Evolutionary conservation across 257 asterid species (phyloP).

Genomic region (Lithospermum erythrorhizon): DNA sequence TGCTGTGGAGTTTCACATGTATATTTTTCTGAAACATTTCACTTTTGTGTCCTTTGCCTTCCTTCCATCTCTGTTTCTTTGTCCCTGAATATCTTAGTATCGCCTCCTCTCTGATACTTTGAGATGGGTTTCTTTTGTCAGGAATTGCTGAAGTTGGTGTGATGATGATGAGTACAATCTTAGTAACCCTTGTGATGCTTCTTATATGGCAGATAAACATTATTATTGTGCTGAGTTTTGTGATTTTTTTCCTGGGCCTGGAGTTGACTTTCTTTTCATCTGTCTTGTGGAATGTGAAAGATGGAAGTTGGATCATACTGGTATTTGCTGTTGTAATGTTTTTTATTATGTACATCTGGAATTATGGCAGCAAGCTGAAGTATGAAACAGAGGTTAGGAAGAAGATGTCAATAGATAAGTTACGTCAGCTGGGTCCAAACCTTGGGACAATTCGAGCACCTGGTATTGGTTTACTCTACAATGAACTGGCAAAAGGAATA

Average conservation of each 20-base stretch:
- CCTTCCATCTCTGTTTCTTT: neutral
- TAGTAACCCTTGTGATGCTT: conserved; percentile 91
- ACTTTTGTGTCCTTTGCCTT: neutral
- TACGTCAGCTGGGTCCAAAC: conserved; percentile 74
- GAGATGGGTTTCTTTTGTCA: conserved; percentile 24
- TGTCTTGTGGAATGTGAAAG: conserved; percentile 83
- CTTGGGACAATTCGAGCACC: conserved; percentile 91
- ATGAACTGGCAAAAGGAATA: conserved; percentile 87
- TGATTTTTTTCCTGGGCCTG: conserved; percentile 59
- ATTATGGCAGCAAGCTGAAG: conserved; percentile 83
- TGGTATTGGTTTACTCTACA: conserved; percentile 85
- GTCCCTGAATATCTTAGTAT: neutral
- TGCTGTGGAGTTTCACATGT: neutral
- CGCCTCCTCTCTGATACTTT: neutral
- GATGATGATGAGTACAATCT: conserved; percentile 85
- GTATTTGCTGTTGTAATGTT: conserved; percentile 69
- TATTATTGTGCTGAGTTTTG: conserved; percentile 55
- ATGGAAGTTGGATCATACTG: conserved; percentile 94
- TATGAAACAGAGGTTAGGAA: conserved; percentile 83
- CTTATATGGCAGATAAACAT: conserved; percentile 95
- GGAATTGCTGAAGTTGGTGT: conserved; percentile 92
- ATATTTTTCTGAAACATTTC: neutral
- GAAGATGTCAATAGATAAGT: conserved; percentile 78
- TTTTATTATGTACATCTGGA: conserved; percentile 87
- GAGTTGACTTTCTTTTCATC: conserved; percentile 78